phyloP scores from a whole-genome alignment of 805 yeast genomes.

The Maudiozyma bulderi region DNA sequence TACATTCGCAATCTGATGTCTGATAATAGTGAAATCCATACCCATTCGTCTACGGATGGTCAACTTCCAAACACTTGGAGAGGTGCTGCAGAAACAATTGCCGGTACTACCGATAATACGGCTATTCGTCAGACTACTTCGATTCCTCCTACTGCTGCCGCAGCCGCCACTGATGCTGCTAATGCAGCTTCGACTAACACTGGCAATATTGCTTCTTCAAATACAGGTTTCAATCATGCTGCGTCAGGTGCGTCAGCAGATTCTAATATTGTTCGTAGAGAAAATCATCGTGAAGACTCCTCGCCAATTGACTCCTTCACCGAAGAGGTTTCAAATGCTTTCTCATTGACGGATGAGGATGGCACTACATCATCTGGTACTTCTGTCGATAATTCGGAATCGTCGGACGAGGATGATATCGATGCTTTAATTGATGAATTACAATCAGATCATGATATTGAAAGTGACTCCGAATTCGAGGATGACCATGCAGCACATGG shows the following conservation, averaged over 20 bases:
- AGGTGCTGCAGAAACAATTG: no score
- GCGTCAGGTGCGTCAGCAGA: background rate
- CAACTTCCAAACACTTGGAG: no score
- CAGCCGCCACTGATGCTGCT: no score
- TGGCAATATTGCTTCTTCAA: background rate
- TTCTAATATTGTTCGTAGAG: background rate
- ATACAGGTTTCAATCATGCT: background rate
- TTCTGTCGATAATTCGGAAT: background rate
- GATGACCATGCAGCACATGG: constrained; percentile 41
- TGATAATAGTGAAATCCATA: background rate
- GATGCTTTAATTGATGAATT: constrained; percentile 69
- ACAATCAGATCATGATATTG: constrained; percentile 50
- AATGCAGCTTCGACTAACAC: no score
- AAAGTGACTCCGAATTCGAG: constrained; percentile 42
- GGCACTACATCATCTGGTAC: background rate
- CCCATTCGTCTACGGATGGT: no score
- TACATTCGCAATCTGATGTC: background rate
- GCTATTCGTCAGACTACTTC: no score
- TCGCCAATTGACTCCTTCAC: background rate
- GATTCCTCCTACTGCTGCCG: no score
- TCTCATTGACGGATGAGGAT: background rate
- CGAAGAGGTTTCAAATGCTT: background rate
- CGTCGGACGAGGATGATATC: constrained; percentile 53
- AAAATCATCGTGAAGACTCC: background rate
- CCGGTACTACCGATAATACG: no score